These are phyloP conservation scores for Termitomyces sp. DNA, from an alignment of 768 basidiomycete species.

Conservation along the genomic window DNA sequence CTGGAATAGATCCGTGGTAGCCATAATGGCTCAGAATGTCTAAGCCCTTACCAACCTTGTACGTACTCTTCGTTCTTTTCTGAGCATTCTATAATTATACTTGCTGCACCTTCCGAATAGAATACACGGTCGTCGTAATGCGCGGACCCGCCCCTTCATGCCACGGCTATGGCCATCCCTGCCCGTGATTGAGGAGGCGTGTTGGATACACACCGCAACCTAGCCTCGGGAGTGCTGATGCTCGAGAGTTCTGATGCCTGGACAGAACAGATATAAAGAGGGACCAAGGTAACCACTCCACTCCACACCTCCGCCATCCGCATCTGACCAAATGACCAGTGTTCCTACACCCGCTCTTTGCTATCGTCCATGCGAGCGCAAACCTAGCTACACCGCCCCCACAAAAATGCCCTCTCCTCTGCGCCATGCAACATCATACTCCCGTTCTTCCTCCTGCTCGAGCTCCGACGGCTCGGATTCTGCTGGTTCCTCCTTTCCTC, in stretches of 20 bases:
- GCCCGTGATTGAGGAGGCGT: slow-evolving; percentile 16
- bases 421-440: slow-evolving; percentile 16
- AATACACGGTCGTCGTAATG: slow-evolving; percentile 15
- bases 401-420: slow-evolving; percentile 16
- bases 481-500: not conserved
- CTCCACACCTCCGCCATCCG: not conserved
- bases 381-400: slow-evolving; percentile 11
- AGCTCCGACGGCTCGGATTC: not conserved
- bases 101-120: slow-evolving; percentile 14
- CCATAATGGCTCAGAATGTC: slow-evolving; percentile 6
- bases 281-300: not conserved
- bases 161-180: slow-evolving; percentile 13
- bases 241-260: slow-evolving; percentile 14
- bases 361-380: slow-evolving; percentile 5
- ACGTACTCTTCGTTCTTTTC: slow-evolving; percentile 17
- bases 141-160: slow-evolving; percentile 17
- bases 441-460: slow-evolving; percentile 2
- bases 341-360: not conserved
- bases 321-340: not conserved
- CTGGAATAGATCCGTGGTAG: slow-evolving; percentile 12
- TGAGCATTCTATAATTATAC: slow-evolving; percentile 14
- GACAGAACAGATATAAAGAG: slow-evolving; percentile 12
- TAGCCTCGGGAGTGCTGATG: slow-evolving; percentile 11
- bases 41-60: slow-evolving; percentile 8
- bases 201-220: slow-evolving; percentile 12